Conservation (phyloP, 805 yeast species). For the Candida ovalis region DNA sequence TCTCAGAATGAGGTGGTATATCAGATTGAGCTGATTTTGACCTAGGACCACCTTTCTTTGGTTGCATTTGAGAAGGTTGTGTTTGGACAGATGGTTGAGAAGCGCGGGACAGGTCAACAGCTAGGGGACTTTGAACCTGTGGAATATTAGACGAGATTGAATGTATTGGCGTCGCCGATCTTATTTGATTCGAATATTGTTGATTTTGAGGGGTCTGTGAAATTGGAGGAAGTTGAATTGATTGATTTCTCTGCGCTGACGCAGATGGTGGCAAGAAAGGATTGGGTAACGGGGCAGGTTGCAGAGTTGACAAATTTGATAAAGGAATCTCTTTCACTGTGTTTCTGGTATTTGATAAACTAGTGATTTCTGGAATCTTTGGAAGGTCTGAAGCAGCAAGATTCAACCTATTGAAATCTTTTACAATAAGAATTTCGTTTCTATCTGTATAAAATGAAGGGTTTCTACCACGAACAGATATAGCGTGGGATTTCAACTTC, state of each 20-base stretch:
- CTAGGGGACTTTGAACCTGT: neutral
- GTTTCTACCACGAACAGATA: constrained; percentile 57
- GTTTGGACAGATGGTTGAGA: neutral
- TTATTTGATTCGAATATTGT: neutral
- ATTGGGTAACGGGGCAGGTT: neutral
- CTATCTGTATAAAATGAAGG: constrained; percentile 57
- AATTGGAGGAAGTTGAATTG: neutral
- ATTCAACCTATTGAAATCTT: constrained; percentile 6
- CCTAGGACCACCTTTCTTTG: neutral
- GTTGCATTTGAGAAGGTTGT: neutral
- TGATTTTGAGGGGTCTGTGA: neutral
- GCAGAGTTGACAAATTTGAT: neutral
- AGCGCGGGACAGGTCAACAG: neutral
- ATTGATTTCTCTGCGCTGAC: neutral
- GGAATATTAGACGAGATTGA: neutral
- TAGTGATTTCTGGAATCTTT: neutral
- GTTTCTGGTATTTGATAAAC: neutral
- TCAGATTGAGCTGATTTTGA: neutral
- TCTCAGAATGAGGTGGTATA: neutral
- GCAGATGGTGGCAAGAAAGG: neutral
- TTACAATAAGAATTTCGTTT: constrained; percentile 42
- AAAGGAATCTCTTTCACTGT: neutral
- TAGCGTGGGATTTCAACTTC: constrained; percentile 36
- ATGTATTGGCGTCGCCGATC: neutral
- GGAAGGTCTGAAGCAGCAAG: neutral